A percentile compares a stretch with the other conserved stretches of the same genome.
Evolutionary conservation across 768 basidiomycete genomes (phyloP).

Genomic region (Tephrocybe sp.): DNA sequence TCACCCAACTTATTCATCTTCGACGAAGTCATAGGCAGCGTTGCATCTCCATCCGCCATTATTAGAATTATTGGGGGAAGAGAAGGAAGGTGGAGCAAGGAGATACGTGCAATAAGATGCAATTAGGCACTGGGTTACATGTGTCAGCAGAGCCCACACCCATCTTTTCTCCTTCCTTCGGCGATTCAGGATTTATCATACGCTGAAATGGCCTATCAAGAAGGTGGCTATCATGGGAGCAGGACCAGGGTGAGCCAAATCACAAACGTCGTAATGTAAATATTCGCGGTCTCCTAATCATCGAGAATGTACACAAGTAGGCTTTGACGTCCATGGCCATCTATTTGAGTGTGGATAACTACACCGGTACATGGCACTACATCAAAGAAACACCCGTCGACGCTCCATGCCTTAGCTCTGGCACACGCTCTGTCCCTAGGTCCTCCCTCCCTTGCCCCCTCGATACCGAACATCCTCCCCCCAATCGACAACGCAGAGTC

Average conservation of each 20-base stretch:
- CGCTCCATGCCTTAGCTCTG: constrained; percentile 33
- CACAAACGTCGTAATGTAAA: background rate
- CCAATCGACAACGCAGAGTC: no score
- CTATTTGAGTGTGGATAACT: constrained; percentile 36
- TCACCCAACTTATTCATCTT: no score
- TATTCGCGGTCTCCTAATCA: constrained; percentile 32
- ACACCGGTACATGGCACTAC: constrained; percentile 43
- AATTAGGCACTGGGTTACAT: no score
- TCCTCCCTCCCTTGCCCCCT: no score
- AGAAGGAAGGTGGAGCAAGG: no score
- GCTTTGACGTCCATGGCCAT: constrained; percentile 35
- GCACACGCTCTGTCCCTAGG: constrained; percentile 28
- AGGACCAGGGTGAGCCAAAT: constrained; percentile 33
- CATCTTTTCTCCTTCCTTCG: background rate
- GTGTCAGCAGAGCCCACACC: background rate
- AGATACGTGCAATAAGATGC: no score
- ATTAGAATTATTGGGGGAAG: no score
- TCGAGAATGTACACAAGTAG: constrained; percentile 31
- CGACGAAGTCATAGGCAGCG: no score
- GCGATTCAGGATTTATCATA: constrained; percentile 20
- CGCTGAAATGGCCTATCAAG: constrained; percentile 36
- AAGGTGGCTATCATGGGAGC: constrained; percentile 40
- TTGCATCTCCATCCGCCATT: no score
- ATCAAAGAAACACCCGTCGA: constrained; percentile 34
- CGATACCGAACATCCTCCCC: no score